Conservation (phyloP, 164 flowering plant species). For the Brasenia schreberi region DNA sequence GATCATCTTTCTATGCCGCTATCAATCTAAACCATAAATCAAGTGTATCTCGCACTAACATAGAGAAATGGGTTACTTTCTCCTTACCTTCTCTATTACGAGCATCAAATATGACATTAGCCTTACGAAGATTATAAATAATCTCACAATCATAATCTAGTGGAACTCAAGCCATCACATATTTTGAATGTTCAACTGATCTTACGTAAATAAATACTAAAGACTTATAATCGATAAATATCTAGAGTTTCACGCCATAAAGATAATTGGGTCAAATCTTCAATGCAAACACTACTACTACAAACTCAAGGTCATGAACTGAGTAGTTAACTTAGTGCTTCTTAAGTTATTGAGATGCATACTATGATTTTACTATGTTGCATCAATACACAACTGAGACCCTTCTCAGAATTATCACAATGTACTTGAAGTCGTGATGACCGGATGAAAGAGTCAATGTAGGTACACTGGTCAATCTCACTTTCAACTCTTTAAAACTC, state of each 20-base stretch:
- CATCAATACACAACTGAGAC: background rate
- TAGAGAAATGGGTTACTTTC: too few species aligned
- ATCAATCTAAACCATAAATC: too few species aligned
- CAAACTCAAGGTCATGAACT: background rate
- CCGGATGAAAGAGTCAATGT: too few species aligned
- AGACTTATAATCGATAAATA: background rate
- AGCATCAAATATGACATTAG: too few species aligned
- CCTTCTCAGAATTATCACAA: background rate
- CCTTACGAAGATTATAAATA: too few species aligned
- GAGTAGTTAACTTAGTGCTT: background rate
- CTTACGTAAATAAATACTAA: background rate
- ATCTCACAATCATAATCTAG: too few species aligned
- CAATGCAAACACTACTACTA: background rate
- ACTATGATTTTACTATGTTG: background rate
- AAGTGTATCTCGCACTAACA: too few species aligned
- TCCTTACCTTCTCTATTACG: too few species aligned
- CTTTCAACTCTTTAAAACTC: too few species aligned
- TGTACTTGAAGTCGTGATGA: too few species aligned
- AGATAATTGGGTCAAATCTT: conserved; percentile 3
- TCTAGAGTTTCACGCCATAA: background rate
- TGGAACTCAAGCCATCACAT: background rate
- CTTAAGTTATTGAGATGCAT: background rate
- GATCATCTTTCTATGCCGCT: too few species aligned
- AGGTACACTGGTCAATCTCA: too few species aligned
- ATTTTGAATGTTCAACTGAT: background rate